Evolutionary conservation across 208 protist genomes (phyloP).

Genomic region (Naegleria lovaniensis): DNA sequence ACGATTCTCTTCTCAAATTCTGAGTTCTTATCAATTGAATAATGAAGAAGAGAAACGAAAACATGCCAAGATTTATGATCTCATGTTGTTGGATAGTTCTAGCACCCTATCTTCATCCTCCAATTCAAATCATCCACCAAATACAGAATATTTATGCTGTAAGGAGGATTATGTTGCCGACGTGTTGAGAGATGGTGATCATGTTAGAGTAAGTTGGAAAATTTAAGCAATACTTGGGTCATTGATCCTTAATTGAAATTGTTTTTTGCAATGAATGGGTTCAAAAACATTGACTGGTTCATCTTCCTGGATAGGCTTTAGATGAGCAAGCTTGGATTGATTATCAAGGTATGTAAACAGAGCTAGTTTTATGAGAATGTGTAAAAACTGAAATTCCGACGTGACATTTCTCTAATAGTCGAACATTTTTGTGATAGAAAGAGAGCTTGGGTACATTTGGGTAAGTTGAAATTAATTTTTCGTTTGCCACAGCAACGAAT

Average conservation of each 20-base stretch:
- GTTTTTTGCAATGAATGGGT: too few relatives aligned
- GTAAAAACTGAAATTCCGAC: background rate
- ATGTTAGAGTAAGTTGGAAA: background rate
- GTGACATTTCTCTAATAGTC: background rate
- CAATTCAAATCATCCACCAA: background rate
- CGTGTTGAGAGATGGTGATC: background rate
- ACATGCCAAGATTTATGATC: background rate
- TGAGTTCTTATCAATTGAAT: background rate
- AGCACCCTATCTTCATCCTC: background rate
- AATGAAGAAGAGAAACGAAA: background rate
- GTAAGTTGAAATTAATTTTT: background rate
- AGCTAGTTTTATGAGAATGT: too few relatives aligned
- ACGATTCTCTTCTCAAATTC: background rate
- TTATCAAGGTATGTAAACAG: background rate
- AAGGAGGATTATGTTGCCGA: background rate
- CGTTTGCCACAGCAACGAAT: too few relatives aligned
- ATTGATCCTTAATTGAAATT: too few relatives aligned
- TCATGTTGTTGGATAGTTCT: background rate
- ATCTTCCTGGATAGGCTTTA: background rate
- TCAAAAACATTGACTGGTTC: too few relatives aligned
- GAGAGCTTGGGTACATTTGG: background rate
- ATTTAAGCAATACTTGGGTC: too few relatives aligned
- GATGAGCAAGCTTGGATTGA: background rate
- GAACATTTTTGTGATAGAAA: background rate
- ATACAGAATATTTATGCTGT: background rate